phyloP scores from a whole-genome alignment of 345 rosid genomes.

The Populus nigra region DNA sequence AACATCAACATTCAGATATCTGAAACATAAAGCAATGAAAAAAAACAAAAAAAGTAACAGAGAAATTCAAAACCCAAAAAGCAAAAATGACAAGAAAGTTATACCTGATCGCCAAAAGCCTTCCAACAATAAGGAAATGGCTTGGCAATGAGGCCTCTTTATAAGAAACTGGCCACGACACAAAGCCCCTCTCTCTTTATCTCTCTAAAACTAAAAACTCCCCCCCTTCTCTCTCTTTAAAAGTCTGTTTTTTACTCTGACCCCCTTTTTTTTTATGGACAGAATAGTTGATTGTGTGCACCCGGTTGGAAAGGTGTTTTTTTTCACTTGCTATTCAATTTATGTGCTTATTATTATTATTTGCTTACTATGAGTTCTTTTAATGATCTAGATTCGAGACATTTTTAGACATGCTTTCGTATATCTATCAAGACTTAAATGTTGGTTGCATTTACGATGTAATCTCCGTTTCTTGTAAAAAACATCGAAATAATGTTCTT shows the following conservation, averaged over 20 bases:
- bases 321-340: not conserved
- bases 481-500: too few relatives aligned
- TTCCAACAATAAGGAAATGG: not conserved
- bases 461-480: too few relatives aligned
- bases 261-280: not conserved
- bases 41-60: not conserved
- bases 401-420: too few relatives aligned
- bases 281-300: not conserved
- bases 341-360: not conserved
- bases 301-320: not conserved
- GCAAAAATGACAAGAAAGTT: not conserved
- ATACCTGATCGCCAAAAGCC: not conserved
- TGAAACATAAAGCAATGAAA: not conserved
- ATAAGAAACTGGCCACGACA: not conserved
- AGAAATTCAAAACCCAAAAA: not conserved
- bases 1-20: not conserved
- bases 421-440: too few relatives aligned
- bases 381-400: not conserved
- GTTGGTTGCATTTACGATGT: too few relatives aligned
- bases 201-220: not conserved
- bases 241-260: not conserved
- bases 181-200: not conserved
- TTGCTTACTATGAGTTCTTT: not conserved
- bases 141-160: not conserved
- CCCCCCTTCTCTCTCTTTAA: not conserved